These are phyloP conservation scores for Chimonanthus salicifolius DNA, from an alignment of 164 flowering plant species.

Conservation along the genomic window DNA sequence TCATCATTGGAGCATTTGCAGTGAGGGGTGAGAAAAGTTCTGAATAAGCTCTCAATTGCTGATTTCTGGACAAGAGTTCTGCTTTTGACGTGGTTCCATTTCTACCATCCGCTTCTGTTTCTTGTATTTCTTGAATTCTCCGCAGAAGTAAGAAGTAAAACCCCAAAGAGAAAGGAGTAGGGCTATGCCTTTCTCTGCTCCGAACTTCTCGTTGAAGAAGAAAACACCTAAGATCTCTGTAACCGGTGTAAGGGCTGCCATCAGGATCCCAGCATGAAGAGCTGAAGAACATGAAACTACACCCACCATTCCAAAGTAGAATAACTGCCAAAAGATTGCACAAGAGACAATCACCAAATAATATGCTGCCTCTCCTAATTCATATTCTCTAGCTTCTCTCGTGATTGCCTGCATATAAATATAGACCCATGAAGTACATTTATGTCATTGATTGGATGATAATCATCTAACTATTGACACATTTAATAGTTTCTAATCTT, in stretches of 20 bases:
- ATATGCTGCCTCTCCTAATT: conserved; percentile 7
- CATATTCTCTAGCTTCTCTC: conserved; percentile 9
- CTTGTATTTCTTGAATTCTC: conserved; percentile 17
- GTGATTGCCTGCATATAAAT: background rate
- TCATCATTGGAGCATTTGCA: no score
- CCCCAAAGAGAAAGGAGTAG: conserved; percentile 13
- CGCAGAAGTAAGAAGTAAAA: conserved; percentile 11
- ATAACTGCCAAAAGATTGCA: conserved; percentile 7
- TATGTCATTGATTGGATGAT: no score
- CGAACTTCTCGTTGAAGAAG: conserved; percentile 9
- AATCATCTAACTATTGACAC: no score
- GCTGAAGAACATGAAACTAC: conserved; percentile 6
- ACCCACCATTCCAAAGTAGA: conserved; percentile 2
- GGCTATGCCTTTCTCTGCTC: conserved; percentile 11
- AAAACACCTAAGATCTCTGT: background rate
- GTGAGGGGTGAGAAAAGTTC: no score
- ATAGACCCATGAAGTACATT: no score
- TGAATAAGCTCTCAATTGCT: no score
- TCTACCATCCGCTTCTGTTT: background rate
- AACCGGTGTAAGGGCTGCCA: background rate
- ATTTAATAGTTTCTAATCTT: no score
- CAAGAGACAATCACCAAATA: conserved; percentile 8
- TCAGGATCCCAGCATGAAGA: background rate
- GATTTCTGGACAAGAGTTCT: no score
- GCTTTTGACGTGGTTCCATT: no score